Conservation (phyloP, 2,329 filamentous ascomycete species). For the Madurella fahalii region DNA sequence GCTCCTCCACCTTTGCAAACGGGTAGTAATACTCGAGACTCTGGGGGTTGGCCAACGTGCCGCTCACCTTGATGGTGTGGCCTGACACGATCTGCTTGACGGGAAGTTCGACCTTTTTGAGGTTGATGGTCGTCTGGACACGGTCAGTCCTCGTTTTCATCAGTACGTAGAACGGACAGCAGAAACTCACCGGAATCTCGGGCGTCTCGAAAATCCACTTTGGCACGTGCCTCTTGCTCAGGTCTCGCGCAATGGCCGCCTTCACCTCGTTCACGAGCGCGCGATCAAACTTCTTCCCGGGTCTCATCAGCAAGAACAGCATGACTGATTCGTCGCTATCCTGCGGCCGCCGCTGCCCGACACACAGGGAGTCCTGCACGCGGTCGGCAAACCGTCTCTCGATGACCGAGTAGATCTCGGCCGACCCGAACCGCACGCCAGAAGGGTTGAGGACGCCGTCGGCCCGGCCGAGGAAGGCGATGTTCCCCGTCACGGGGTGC, state of each 20-base stretch:
- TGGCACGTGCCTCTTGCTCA: slow-evolving; percentile 72
- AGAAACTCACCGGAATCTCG: slow-evolving; percentile 67
- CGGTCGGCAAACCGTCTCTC: slow-evolving; percentile 60
- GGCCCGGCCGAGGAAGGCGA: slow-evolving; percentile 65
- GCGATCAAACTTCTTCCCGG: slow-evolving; percentile 52
- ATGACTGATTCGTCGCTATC: slow-evolving; percentile 53
- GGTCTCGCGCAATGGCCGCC: slow-evolving; percentile 59
- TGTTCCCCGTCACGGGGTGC: slow-evolving; percentile 61
- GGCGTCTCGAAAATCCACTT: slow-evolving; percentile 74
- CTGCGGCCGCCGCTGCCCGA: slow-evolving; percentile 65
- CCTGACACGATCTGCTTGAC: slow-evolving; percentile 83
- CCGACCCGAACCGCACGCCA: slow-evolving; percentile 73
- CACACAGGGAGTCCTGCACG: slow-evolving; percentile 70
- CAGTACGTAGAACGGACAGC: neutral
- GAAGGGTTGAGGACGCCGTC: slow-evolving; percentile 79
- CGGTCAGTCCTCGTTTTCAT: neutral
- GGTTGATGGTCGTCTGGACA: slow-evolving; percentile 68
- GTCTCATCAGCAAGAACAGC: slow-evolving; percentile 53
- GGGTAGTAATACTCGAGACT: slow-evolving; percentile 75
- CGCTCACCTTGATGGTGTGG: slow-evolving; percentile 67
- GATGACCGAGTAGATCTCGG: slow-evolving; percentile 74
- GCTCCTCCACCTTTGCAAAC: slow-evolving; percentile 67
- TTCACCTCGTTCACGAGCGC: slow-evolving; percentile 57
- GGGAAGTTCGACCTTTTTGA: slow-evolving; percentile 81
- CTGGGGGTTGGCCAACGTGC: slow-evolving; percentile 71